These are phyloP conservation scores for Cryomyces minteri DNA, from an alignment of 495 filamentous ascomycete genomes.

Conservation along the genomic window DNA sequence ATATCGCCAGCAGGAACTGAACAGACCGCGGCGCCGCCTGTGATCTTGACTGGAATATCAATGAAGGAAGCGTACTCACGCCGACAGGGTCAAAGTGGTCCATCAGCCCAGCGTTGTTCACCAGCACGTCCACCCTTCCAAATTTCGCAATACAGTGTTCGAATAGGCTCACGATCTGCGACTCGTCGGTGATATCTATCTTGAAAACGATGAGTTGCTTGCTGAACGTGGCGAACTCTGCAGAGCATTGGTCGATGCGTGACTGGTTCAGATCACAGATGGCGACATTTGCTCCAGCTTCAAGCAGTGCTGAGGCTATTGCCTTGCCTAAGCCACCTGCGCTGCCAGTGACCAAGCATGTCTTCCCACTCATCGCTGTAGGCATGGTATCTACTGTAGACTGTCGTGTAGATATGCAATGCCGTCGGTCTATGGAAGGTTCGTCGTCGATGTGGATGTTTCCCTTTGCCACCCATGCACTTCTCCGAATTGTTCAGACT, in stretches of 20 bases:
- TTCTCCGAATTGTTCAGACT: no score
- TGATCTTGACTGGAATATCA: no score
- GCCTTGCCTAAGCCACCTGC: slow-evolving; percentile 13
- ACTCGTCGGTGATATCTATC: slow-evolving; percentile 2
- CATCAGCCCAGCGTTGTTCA: slow-evolving; percentile 34
- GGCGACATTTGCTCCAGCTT: slow-evolving; percentile 13
- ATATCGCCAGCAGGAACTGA: no score
- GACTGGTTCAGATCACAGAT: slow-evolving; percentile 10
- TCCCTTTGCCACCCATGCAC: no score
- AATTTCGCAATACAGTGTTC: no score
- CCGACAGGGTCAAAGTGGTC: slow-evolving; percentile 36
- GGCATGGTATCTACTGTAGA: no score
- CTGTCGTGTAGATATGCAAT: no score
- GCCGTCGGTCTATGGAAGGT: no score
- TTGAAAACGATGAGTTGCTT: not conserved
- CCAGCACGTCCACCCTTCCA: slow-evolving; percentile 4
- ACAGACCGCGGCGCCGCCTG: no score
- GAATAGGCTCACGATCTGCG: slow-evolving; percentile 1
- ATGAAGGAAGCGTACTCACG: no score
- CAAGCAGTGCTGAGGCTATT: slow-evolving; percentile 8
- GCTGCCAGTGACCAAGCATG: slow-evolving; percentile 11
- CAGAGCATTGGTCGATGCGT: slow-evolving; percentile 4
- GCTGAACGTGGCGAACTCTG: not conserved
- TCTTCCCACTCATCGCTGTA: not conserved
- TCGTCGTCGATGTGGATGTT: no score